Evolutionary conservation across 2,329 filamentous ascomycete genomes (phyloP).

Genomic region (Plenodomus biglobosus): DNA sequence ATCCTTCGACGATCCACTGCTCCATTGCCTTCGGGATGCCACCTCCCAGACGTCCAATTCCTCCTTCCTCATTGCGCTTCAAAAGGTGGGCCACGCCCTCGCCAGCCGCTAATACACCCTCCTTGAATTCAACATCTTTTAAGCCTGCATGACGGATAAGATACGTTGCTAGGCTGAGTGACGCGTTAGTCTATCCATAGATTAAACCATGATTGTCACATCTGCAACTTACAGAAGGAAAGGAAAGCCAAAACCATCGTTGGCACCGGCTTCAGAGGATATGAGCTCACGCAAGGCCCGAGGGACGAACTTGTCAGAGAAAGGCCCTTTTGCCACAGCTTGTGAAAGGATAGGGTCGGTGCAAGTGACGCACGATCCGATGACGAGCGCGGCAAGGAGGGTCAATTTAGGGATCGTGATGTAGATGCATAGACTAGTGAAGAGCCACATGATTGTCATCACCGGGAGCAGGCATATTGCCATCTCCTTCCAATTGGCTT

Average conservation of each 20-base stretch:
- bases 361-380: conserved; percentile 62
- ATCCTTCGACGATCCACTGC: conserved; percentile 62
- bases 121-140: conserved; percentile 27
- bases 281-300: conserved; percentile 62
- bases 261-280: conserved; percentile 62
- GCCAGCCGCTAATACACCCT: conserved; percentile 1
- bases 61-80: conserved; percentile 31
- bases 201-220: no score
- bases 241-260: conserved; percentile 65
- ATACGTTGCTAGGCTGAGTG: conserved; percentile 59
- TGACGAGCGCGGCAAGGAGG: conserved; percentile 54
- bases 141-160: conserved; percentile 57
- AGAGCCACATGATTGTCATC: conserved; percentile 65
- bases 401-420: conserved; percentile 58
- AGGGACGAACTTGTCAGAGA: conserved; percentile 63
- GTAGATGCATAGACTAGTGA: conserved; percentile 59
- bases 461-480: conserved; percentile 59
- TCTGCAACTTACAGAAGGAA: no score
- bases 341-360: conserved; percentile 66
- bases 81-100: no score
- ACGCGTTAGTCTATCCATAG: no score
- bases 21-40: conserved; percentile 56
- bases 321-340: conserved; percentile 63
- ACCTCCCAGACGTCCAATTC: conserved; percentile 54
- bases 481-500: conserved; percentile 56